Percentiles rank a stretch among this genome's conserved stretches.
Evolutionary conservation across 345 rosid species (phyloP).

Genomic region (Aurinia saxatilis): DNA sequence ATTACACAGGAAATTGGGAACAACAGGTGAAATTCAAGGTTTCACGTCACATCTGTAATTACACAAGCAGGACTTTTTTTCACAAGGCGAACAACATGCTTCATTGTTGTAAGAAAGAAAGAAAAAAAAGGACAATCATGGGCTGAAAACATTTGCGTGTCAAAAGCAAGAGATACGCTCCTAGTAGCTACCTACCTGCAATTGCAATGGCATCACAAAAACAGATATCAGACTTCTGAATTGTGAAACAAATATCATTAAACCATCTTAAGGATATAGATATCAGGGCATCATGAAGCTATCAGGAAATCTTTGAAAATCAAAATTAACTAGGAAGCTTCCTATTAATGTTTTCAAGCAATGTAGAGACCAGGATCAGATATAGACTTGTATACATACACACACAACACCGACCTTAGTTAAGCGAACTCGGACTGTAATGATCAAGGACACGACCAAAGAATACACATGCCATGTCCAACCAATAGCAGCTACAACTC

Average conservation of each 20-base stretch:
- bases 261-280: neutral
- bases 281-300: neutral
- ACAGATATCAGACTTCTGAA: neutral
- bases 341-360: conserved; percentile 1
- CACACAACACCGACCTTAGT: conserved; percentile 10
- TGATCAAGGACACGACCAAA: conserved; percentile 9
- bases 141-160: conserved; percentile 4
- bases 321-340: neutral
- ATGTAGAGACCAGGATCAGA: neutral
- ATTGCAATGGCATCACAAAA: conserved; percentile 1
- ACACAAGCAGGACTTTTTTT: conserved; percentile 11
- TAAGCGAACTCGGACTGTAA: conserved; percentile 7
- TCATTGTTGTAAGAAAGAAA: neutral
- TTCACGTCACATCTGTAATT: conserved; percentile 15
- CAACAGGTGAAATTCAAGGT: neutral
- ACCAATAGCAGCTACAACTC: conserved; percentile 11
- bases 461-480: conserved; percentile 5
- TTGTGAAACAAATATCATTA: neutral
- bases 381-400: neutral
- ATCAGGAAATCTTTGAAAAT: neutral
- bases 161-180: conserved; percentile 9
- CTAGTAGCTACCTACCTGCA: conserved; percentile 18
- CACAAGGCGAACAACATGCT: neutral
- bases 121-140: conserved; percentile 2
- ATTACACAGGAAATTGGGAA: neutral